Conservation (phyloP, 306 rosid species). For the Oxytropis ochrocephala region DNA sequence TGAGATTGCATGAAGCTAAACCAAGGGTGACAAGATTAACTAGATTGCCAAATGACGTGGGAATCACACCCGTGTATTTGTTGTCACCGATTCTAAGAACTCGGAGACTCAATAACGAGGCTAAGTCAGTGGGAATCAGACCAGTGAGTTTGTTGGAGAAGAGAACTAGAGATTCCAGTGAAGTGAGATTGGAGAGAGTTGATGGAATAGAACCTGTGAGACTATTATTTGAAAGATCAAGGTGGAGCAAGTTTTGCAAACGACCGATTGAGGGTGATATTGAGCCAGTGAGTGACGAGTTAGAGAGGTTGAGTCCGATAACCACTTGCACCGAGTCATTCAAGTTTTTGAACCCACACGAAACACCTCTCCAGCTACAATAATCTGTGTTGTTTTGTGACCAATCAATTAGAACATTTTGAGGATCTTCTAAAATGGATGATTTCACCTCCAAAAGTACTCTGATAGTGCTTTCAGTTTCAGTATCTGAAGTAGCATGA, state of each 20-base stretch:
- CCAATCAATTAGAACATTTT: constrained; percentile 56
- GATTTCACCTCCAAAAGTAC: constrained; percentile 66
- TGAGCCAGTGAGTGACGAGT: constrained; percentile 72
- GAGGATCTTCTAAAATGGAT: constrained; percentile 53
- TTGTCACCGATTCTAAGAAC: constrained; percentile 71
- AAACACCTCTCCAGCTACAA: constrained; percentile 65
- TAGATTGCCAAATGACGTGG: constrained; percentile 57
- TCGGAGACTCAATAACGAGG: constrained; percentile 48
- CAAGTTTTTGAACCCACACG: constrained; percentile 20
- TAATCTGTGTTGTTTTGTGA: constrained; percentile 38
- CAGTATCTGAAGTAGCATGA: constrained; percentile 7
- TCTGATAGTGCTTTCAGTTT: constrained; percentile 23
- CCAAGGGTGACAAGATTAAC: constrained; percentile 44
- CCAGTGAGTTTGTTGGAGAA: constrained; percentile 64
- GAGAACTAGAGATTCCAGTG: constrained; percentile 60
- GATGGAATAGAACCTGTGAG: constrained; percentile 77
- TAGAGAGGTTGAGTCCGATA: constrained; percentile 65
- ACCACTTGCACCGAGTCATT: constrained; percentile 29
- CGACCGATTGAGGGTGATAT: constrained; percentile 56
- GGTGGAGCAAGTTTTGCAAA: constrained; percentile 47
- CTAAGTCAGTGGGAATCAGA: constrained; percentile 51
- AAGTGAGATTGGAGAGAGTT: constrained; percentile 47
- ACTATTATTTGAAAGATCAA: constrained; percentile 72
- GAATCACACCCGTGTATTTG: constrained; percentile 54
- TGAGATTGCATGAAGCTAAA: constrained; percentile 59